phyloP scores from a whole-genome alignment of 495 filamentous ascomycete genomes.

The Pseudevernia furfuracea region DNA sequence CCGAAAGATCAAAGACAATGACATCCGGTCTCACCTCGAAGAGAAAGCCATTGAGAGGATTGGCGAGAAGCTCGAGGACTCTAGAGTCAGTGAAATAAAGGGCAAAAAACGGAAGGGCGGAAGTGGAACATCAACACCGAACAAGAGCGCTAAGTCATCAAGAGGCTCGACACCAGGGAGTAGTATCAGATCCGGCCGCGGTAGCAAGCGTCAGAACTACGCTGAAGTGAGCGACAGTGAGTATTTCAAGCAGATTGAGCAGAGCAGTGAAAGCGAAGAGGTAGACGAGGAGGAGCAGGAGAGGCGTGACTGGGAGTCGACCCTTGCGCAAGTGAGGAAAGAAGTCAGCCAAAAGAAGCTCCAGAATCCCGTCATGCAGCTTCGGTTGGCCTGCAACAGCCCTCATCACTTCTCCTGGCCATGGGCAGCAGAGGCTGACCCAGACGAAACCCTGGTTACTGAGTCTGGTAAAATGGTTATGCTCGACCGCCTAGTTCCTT shows the following conservation, averaged over 20 bases:
- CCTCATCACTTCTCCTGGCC: constrained; percentile 98
- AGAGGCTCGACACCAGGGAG: constrained; percentile 60
- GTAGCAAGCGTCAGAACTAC: constrained; percentile 52
- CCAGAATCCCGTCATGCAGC: constrained; percentile 89
- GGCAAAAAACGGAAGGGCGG: constrained; percentile 50
- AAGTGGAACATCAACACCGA: constrained; percentile 36
- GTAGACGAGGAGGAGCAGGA: constrained; percentile 49
- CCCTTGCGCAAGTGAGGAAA: constrained; percentile 68
- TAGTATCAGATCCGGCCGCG: constrained; percentile 38
- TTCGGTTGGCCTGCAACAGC: constrained; percentile 83
- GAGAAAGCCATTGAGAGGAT: constrained; percentile 69
- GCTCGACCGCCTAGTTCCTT: constrained; percentile 75
- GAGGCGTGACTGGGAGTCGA: constrained; percentile 61
- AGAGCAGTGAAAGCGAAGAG: constrained; percentile 44
- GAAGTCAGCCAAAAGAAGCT: constrained; percentile 89
- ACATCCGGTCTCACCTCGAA: constrained; percentile 73
- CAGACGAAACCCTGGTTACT: constrained; percentile 72
- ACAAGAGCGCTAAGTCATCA: constrained; percentile 69
- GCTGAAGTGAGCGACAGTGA: constrained; percentile 68
- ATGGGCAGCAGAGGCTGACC: constrained; percentile 49
- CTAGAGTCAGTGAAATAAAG: constrained; percentile 32
- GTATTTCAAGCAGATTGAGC: constrained; percentile 59
- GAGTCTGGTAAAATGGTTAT: constrained; percentile 93
- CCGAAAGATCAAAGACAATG: constrained; percentile 71
- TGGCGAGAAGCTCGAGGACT: constrained; percentile 32